Evolutionary conservation across 2,329 filamentous ascomycete species (phyloP), one percentile per base, ranked within the genome.

Genomic region (Septoria petroselini): DNA sequence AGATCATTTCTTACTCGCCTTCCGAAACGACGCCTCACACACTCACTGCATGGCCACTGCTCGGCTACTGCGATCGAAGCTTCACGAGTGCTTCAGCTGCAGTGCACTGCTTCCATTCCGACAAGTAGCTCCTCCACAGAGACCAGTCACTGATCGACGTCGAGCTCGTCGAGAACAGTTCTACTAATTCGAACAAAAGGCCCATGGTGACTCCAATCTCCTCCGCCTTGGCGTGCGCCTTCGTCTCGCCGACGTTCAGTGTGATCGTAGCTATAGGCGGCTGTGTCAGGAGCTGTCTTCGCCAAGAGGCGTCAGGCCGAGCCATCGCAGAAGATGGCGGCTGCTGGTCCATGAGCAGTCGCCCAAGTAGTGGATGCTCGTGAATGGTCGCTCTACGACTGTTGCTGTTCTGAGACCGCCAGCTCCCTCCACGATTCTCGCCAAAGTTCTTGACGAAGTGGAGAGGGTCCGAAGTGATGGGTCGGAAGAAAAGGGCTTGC

Each of bases 401-500:
- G 5, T 17, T 34, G 7, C 23, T 15, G 9, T 15, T 7, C 21
- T 14, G 25, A 17, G 19, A 23, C 1, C 34, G 15, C 43, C 43
- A 46, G 25, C 23, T 46, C n/a, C 43, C 43, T 5, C 34, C 43
- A 9, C 17, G 17, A 8, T 30, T 17, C 4, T 39, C 34, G 25
- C 9, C 6, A 17, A 15, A 15, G n/a, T 9, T 4, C 12, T 21
- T 18, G 1, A 39, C 25, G n/a, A 44, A 38, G 2, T 40, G 25
- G 18, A 50, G 33, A 4, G 31, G 40, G 2, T 35, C 25, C 15
- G 18, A 30, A 15, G 43, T 37, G 27, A 49, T 40, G 2, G 40
- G 44, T 30, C 38, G 19, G 48, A 58, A 50, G 23, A 58, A 56
- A 2, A 58, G 48, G 12, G 46, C 49, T 15, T 51, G 34, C 35